Percentiles rank a stretch among this genome's conserved stretches.
Evolutionary conservation across 371 early-diverging fungal species (phyloP).

Genomic region (Capillidium rhysosporum): DNA sequence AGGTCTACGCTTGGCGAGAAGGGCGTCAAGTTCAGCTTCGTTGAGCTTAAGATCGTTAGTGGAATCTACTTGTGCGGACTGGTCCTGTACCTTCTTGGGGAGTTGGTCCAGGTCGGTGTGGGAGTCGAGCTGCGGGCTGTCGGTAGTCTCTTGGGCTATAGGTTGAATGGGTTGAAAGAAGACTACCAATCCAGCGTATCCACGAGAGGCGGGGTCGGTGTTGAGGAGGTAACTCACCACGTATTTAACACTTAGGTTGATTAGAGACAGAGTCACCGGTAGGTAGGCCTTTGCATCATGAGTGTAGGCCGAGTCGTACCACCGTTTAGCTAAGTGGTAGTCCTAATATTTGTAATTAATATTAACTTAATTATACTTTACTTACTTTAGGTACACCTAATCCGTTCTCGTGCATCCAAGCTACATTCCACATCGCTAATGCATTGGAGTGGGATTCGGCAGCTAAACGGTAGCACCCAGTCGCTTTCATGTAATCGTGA

Average conservation of each 20-base stretch:
- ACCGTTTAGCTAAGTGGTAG: conserved; percentile 78
- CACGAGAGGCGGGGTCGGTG: conserved; percentile 21
- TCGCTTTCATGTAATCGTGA: conserved; percentile 48
- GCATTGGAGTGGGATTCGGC: conserved; percentile 59
- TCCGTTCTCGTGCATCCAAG: conserved; percentile 95
- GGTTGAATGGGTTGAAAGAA: conserved; percentile 12
- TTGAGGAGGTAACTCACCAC: conserved; percentile 31
- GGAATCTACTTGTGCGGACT: not conserved
- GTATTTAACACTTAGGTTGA: conserved; percentile 44
- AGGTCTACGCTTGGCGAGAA: not conserved
- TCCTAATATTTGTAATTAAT: conserved; percentile 25
- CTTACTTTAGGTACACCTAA: conserved; percentile 54
- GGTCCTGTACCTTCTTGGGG: not conserved
- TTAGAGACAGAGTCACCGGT: conserved; percentile 55
- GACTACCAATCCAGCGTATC: conserved; percentile 14
- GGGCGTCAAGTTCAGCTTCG: not conserved
- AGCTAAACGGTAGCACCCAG: conserved; percentile 64
- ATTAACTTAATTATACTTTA: not conserved
- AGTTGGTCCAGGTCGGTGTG: conserved; percentile 4
- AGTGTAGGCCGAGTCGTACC: conserved; percentile 57
- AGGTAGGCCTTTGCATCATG: conserved; percentile 63
- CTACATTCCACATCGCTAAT: conserved; percentile 90
- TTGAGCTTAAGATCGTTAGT: not conserved
- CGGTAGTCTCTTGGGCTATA: conserved; percentile 13
- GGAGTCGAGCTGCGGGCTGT: not conserved